Evolutionary conservation across 2,329 filamentous ascomycete genomes (phyloP).

Genomic region (Fusarium papillatum): DNA sequence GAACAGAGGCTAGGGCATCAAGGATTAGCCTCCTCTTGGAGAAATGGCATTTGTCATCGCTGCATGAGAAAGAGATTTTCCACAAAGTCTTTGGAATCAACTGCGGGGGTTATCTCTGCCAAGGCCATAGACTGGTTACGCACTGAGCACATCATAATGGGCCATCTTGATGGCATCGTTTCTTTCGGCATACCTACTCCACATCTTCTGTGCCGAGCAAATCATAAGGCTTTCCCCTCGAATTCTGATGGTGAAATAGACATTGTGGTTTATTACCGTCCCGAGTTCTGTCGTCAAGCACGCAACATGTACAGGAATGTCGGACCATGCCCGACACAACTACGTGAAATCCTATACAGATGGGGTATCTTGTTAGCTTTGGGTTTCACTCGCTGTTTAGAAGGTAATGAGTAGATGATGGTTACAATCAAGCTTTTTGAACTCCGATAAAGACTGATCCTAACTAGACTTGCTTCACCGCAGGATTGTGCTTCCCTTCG

Average conservation of each 20-base stretch:
- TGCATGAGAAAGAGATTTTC: neutral
- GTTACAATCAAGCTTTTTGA: neutral
- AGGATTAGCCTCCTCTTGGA: neutral
- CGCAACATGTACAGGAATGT: neutral
- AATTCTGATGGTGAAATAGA: neutral
- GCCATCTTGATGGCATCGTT: neutral
- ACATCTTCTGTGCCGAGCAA: neutral
- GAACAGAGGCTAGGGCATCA: neutral
- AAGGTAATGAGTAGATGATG: neutral
- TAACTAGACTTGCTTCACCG: constrained; percentile 12
- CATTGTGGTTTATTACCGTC: neutral
- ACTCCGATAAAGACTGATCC: neutral
- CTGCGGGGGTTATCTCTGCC: neutral
- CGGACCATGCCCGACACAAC: neutral
- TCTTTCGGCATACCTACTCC: neutral
- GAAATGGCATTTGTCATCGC: neutral
- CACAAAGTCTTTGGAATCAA: neutral
- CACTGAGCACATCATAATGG: neutral
- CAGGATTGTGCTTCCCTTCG: constrained; percentile 15
- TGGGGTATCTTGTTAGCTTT: neutral
- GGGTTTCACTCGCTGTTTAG: neutral
- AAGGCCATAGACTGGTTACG: neutral
- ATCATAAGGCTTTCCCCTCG: neutral
- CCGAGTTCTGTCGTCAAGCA: neutral
- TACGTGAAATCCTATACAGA: neutral